A percentile compares a stretch with the other conserved stretches of the same genome.
Evolutionary conservation across 2,329 filamentous ascomycete species (phyloP).

Genomic region (Arthrobotrys conoides): DNA sequence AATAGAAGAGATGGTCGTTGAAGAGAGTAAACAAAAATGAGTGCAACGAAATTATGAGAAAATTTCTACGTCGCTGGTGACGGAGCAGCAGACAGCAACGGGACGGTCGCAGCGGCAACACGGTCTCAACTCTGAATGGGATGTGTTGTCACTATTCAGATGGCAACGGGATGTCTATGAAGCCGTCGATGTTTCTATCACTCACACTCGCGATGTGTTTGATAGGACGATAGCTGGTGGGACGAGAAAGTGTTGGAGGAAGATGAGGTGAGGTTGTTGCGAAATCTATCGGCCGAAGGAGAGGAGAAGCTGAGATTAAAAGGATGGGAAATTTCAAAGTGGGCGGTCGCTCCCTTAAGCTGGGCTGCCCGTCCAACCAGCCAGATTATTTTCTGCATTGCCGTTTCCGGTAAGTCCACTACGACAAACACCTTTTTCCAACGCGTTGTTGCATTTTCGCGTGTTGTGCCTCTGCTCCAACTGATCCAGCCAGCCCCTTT

Average conservation of each 20-base stretch:
- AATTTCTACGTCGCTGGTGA: conserved; percentile 29
- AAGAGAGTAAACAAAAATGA: conserved; percentile 19
- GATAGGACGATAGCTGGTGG: conserved; percentile 33
- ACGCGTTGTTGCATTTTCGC: conserved; percentile 15
- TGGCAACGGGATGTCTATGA: not conserved
- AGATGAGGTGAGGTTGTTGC: conserved; percentile 59
- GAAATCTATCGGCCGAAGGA: conserved; percentile 61
- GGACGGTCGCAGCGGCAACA: conserved; percentile 4
- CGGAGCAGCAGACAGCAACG: conserved; percentile 10
- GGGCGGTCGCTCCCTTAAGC: conserved; percentile 59
- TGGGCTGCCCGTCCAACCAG: conserved; percentile 41
- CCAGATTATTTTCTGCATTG: conserved; percentile 46
- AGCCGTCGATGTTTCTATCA: conserved; percentile 10
- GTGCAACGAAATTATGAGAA: conserved; percentile 28
- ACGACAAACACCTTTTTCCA: conserved; percentile 7
- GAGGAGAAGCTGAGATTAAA: conserved; percentile 31
- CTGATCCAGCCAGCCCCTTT: conserved; percentile 30
- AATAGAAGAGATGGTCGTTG: conserved; percentile 4
- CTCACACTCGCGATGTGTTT: conserved; percentile 14
- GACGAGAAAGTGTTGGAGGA: conserved; percentile 49
- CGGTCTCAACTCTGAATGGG: not conserved
- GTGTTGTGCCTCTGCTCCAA: not conserved
- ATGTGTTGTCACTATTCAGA: not conserved
- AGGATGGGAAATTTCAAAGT: conserved; percentile 48
- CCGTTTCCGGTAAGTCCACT: conserved; percentile 33